Conservation (phyloP, 495 filamentous ascomycete species). For the Hypoxylon subgilvum region DNA sequence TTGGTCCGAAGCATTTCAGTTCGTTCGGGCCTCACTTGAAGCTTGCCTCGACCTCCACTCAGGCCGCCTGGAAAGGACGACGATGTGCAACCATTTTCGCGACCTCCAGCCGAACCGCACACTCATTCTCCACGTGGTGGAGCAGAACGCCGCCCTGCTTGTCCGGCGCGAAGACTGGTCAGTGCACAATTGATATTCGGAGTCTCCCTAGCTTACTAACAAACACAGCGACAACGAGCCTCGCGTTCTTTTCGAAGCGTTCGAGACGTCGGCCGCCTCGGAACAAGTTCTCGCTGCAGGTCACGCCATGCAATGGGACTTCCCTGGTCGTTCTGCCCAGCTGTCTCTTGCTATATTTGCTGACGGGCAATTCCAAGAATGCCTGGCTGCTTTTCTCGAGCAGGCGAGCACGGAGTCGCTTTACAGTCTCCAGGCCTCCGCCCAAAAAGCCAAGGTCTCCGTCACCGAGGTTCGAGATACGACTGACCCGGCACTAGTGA, state of each 20-base stretch:
- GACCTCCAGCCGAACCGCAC: too few species aligned
- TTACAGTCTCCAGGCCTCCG: slow-evolving; percentile 55
- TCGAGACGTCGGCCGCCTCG: slow-evolving; percentile 59
- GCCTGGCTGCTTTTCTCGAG: slow-evolving; percentile 60
- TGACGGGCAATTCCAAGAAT: slow-evolving; percentile 52
- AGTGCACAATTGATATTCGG: too few species aligned
- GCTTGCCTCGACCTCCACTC: too few species aligned
- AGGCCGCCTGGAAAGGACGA: too few species aligned
- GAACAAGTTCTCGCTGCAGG: slow-evolving; percentile 50
- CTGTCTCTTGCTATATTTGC: slow-evolving; percentile 53
- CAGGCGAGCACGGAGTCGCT: slow-evolving; percentile 61
- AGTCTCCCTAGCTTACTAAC: too few species aligned
- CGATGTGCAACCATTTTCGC: too few species aligned
- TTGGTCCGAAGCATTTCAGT: too few species aligned
- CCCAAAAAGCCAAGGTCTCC: slow-evolving; percentile 55
- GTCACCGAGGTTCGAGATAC: slow-evolving; percentile 62
- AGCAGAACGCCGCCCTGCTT: too few species aligned
- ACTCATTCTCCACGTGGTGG: background rate
- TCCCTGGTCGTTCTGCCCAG: slow-evolving; percentile 51
- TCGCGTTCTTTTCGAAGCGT: slow-evolving; percentile 54
- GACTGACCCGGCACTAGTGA: slow-evolving; percentile 56
- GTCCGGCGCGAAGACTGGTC: too few species aligned
- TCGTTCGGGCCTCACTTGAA: too few species aligned
- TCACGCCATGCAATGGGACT: slow-evolving; percentile 56
- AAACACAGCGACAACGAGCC: background rate